A percentile compares a stretch with the other conserved stretches of the same genome.
Conservation (phyloP, 345 rosid genomes). For the Aethionema arabicum region DNA sequence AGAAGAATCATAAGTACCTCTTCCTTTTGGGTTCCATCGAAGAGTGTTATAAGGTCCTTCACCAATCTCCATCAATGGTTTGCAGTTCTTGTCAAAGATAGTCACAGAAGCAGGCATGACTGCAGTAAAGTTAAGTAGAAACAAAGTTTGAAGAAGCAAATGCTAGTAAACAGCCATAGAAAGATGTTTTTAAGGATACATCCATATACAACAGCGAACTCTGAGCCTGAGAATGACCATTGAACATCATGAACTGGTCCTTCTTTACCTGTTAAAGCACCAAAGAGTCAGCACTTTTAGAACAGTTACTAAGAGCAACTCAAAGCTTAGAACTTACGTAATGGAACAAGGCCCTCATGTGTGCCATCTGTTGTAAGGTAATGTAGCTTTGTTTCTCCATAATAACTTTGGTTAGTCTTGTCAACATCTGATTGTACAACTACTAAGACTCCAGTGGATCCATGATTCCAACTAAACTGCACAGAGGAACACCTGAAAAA, state of each 20-base stretch:
- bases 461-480: slow-evolving; percentile 78
- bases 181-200: slow-evolving; percentile 68
- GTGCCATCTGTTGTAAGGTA: slow-evolving; percentile 85
- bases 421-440: slow-evolving; percentile 93
- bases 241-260: slow-evolving; percentile 98
- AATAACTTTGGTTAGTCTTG: slow-evolving; percentile 94
- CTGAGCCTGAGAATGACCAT: slow-evolving; percentile 86
- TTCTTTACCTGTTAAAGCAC: slow-evolving; percentile 72
- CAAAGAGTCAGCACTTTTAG: slow-evolving; percentile 38
- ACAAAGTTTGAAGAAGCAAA: slow-evolving; percentile 20
- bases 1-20: slow-evolving; percentile 55
- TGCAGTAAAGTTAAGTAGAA: slow-evolving; percentile 51
- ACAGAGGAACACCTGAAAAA: slow-evolving; percentile 87
- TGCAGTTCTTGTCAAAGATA: slow-evolving; percentile 86
- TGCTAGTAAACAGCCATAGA: not conserved
- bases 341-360: slow-evolving; percentile 86
- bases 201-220: slow-evolving; percentile 96
- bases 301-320: not conserved
- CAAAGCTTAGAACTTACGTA: slow-evolving; percentile 57
- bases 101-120: slow-evolving; percentile 95
- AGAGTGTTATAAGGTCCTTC: slow-evolving; percentile 85
- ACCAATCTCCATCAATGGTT: slow-evolving; percentile 78
- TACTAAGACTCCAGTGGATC: slow-evolving; percentile 84
- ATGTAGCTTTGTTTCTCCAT: slow-evolving; percentile 87
- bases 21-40: slow-evolving; percentile 95